These are phyloP conservation scores for Cucumis melo DNA, from an alignment of 306 rosid species.

Conservation along the genomic window DNA sequence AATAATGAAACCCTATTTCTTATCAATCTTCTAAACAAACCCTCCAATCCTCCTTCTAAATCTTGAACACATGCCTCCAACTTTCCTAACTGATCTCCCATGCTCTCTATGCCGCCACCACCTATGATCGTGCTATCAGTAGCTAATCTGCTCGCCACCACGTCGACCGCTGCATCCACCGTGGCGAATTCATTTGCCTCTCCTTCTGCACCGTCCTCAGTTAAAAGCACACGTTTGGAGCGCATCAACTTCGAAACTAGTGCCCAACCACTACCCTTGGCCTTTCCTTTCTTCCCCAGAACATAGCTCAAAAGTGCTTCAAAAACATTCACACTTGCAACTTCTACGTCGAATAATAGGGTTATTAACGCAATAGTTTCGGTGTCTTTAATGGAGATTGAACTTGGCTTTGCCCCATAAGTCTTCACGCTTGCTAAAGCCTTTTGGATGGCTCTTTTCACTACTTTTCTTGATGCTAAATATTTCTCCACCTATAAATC, in stretches of 20 bases:
- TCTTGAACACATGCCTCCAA: constrained; percentile 11
- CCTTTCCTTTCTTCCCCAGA: neutral
- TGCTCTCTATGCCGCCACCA: neutral
- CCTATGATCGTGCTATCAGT: neutral
- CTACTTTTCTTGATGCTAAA: constrained; percentile 8
- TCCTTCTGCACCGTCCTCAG: neutral
- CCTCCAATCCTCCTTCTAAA: constrained; percentile 9
- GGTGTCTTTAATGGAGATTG: neutral
- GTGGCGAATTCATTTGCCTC: constrained; percentile 9
- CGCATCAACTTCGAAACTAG: constrained; percentile 12
- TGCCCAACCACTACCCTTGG: constrained; percentile 5
- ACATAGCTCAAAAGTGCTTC: constrained; percentile 9
- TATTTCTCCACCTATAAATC: neutral
- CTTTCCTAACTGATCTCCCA: constrained; percentile 3
- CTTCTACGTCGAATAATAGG: constrained; percentile 4
- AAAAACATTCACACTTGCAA: neutral
- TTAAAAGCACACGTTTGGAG: neutral
- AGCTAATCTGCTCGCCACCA: neutral
- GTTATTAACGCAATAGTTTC: constrained; percentile 4
- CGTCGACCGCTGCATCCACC: neutral
- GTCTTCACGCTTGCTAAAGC: constrained; percentile 6
- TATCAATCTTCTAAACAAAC: constrained; percentile 15
- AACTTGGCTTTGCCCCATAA: neutral
- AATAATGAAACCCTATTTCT: constrained; percentile 19
- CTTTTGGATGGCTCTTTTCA: constrained; percentile 13